Conservation (phyloP, 2,329 filamentous ascomycete species). For the Hypomyces perniciosus region DNA sequence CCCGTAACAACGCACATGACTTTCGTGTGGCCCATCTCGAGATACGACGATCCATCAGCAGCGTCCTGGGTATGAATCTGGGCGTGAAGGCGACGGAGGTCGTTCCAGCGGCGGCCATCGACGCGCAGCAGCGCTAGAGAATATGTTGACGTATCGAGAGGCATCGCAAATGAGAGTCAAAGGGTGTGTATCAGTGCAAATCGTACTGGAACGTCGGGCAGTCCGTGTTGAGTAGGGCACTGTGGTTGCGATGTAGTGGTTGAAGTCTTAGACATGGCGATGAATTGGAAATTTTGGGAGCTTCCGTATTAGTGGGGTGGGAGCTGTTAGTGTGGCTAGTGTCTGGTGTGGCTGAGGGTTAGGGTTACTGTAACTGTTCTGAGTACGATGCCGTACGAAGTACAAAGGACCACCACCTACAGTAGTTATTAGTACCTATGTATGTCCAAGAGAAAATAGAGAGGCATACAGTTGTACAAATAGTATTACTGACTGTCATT, state of each 20-base stretch:
- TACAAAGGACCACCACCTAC: no score
- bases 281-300: conserved; percentile 10
- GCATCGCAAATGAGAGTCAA: conserved; percentile 50
- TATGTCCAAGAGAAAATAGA: neutral
- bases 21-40: conserved; percentile 97
- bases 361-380: neutral
- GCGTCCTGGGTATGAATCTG: conserved; percentile 90
- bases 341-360: neutral
- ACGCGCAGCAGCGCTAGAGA: conserved; percentile 76
- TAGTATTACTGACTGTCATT: neutral
- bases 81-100: conserved; percentile 80
- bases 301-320: conserved; percentile 7
- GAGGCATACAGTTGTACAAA: neutral
- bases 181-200: neutral
- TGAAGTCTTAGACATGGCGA: neutral
- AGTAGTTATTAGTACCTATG: no score
- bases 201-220: neutral
- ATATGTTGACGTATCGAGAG: conserved; percentile 91
- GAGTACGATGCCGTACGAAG: no score
- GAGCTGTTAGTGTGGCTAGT: conserved; percentile 9
- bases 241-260: no score
- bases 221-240: neutral
- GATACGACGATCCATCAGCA: conserved; percentile 86
- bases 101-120: conserved; percentile 91
- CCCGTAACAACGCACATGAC: conserved; percentile 90